Evolutionary conservation across 1,139 yeast species (phyloP).

Genomic region (Yamadazyma dendronema): DNA sequence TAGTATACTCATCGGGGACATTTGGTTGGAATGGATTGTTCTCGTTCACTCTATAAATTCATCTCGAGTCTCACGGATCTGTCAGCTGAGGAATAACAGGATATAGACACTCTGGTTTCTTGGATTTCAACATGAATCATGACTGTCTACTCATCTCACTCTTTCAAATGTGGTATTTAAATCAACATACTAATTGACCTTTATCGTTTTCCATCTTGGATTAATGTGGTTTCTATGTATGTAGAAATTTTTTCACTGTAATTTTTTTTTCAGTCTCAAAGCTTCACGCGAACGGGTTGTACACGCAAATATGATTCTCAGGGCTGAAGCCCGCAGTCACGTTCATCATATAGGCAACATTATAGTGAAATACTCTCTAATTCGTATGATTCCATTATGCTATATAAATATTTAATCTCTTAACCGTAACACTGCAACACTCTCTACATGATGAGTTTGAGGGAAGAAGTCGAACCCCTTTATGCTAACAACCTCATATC

Average conservation of each 20-base stretch:
- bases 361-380: neutral
- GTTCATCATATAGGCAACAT: neutral
- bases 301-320: conserved; percentile 6
- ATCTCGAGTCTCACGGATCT: no score
- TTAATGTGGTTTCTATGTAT: conserved; percentile 19
- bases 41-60: no score
- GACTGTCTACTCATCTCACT: neutral
- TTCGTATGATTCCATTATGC: neutral
- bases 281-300: conserved; percentile 3
- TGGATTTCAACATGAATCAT: no score
- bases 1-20: no score
- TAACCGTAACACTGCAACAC: conserved; percentile 74
- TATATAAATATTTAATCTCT: conserved; percentile 8
- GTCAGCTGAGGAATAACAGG: no score
- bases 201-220: conserved; percentile 98
- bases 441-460: conserved; percentile 96
- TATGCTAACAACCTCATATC: conserved; percentile 73
- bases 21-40: no score
- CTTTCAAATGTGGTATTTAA: neutral
- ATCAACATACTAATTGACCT: conserved; percentile 93
- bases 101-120: no score
- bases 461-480: conserved; percentile 98
- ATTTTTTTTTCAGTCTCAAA: conserved; percentile 10
- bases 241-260: conserved; percentile 20
- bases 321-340: conserved; percentile 16